These are phyloP conservation scores for Henckelia pumila DNA, from an alignment of 257 asterid genomes.

Conservation along the genomic window DNA sequence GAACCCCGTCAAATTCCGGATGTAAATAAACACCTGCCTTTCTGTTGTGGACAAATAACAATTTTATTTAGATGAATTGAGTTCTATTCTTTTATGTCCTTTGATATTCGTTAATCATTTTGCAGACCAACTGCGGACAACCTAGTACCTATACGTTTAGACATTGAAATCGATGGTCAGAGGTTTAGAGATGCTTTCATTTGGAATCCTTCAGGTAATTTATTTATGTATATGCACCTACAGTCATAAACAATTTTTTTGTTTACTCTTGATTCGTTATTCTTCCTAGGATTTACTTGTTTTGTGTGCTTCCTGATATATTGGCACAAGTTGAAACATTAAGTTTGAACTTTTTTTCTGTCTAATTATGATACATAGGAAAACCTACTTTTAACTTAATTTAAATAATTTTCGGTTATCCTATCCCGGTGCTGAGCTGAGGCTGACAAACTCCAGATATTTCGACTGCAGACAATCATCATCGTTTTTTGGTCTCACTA, in stretches of 20 bases:
- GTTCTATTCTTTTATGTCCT: not conserved
- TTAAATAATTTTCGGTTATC: not conserved
- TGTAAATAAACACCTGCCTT: constrained; percentile 39
- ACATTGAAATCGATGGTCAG: constrained; percentile 88
- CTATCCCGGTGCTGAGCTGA: not conserved
- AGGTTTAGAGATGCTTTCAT: constrained; percentile 77
- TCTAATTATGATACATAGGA: not conserved
- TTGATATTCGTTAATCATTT: constrained; percentile 5
- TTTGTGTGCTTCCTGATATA: not conserved
- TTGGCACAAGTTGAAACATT: not conserved
- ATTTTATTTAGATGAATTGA: too few relatives aligned
- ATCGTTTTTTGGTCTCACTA: not conserved
- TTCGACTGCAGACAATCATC: not conserved
- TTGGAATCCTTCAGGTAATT: constrained; percentile 90
- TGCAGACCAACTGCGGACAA: constrained; percentile 88
- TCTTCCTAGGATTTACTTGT: not conserved
- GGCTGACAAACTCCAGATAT: not conserved
- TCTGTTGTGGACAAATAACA: not conserved
- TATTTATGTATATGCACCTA: not conserved
- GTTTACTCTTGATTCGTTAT: not conserved
- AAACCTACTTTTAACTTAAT: too few relatives aligned
- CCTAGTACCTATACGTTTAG: constrained; percentile 84
- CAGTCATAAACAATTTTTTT: not conserved
- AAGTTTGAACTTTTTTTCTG: not conserved
- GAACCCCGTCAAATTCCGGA: constrained; percentile 79